Evolutionary conservation across 2,329 filamentous ascomycete species (phyloP).

Genomic region (Xylariales sp.): DNA sequence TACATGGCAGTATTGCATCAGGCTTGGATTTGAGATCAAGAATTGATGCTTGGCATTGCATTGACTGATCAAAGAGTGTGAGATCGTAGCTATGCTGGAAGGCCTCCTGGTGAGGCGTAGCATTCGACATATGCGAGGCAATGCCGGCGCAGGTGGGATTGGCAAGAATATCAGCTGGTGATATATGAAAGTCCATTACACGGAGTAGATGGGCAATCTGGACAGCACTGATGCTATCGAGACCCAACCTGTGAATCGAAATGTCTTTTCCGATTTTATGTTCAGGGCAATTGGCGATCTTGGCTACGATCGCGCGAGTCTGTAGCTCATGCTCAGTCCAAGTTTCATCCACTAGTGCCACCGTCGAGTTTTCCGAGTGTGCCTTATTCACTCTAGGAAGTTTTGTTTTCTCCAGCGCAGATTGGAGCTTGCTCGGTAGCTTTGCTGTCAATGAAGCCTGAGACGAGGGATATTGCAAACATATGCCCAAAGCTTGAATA

Average conservation of each 20-base stretch:
- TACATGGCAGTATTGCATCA: conserved; percentile 69
- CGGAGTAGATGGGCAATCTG: conserved; percentile 71
- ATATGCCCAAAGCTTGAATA: conserved; percentile 17
- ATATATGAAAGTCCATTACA: conserved; percentile 51
- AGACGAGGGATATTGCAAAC: conserved; percentile 24
- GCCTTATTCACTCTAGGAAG: neutral
- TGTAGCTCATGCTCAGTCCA: conserved; percentile 36
- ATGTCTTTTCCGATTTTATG: conserved; percentile 53
- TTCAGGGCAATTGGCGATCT: conserved; percentile 48
- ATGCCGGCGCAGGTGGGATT: conserved; percentile 40
- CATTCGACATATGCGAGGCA: conserved; percentile 11
- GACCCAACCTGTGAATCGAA: conserved; percentile 81
- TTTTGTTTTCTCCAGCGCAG: conserved; percentile 16
- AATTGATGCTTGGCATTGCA: conserved; percentile 22
- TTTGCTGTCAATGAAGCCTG: conserved; percentile 16
- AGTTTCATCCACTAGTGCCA: conserved; percentile 11
- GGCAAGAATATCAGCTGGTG: conserved; percentile 72
- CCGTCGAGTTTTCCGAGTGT: conserved; percentile 1
- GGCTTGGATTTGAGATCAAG: conserved; percentile 28
- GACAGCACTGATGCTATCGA: conserved; percentile 85
- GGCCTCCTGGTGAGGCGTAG: neutral
- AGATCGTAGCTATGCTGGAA: conserved; percentile 31
- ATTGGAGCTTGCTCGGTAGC: conserved; percentile 13
- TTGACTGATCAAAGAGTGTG: conserved; percentile 28
- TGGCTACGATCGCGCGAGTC: conserved; percentile 53